These are phyloP conservation scores for Dactylellina leptospora DNA, from an alignment of 2,329 filamentous ascomycete species.

Conservation along the genomic window DNA sequence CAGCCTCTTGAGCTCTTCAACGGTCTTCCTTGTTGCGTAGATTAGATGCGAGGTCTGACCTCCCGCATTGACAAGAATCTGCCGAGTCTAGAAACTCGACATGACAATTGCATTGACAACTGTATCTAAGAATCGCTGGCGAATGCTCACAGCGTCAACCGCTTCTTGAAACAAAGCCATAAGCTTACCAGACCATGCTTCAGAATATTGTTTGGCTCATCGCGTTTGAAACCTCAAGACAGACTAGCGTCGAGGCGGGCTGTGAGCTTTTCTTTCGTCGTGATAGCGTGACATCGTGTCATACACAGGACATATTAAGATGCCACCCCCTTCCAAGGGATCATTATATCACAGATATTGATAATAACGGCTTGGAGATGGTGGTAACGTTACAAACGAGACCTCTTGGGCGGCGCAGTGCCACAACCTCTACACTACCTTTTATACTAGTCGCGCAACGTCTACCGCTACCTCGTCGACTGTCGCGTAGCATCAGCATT, in stretches of 20 bases:
- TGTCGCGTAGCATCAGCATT: too few species aligned
- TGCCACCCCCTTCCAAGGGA: too few species aligned
- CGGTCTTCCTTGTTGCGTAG: slow-evolving; percentile 20
- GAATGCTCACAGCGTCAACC: not conserved
- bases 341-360: too few species aligned
- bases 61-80: too few species aligned
- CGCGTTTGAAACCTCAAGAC: too few species aligned
- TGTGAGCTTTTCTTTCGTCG: too few species aligned
- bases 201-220: not conserved
- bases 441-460: too few species aligned
- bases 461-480: not conserved
- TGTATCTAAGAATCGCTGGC: not conserved
- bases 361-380: not conserved
- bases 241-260: too few species aligned
- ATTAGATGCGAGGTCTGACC: not conserved
- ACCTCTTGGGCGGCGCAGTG: not conserved
- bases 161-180: slow-evolving; percentile 21
- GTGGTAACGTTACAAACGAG: not conserved
- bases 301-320: too few species aligned
- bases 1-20: slow-evolving; percentile 21
- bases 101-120: slow-evolving; percentile 42
- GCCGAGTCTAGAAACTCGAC: too few species aligned
- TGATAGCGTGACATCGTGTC: too few species aligned
- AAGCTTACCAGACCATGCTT: not conserved
- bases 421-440: not conserved